Evolutionary conservation across 2,329 filamentous ascomycete genomes (phyloP).

Genomic region (Botryotinia narcissicola): DNA sequence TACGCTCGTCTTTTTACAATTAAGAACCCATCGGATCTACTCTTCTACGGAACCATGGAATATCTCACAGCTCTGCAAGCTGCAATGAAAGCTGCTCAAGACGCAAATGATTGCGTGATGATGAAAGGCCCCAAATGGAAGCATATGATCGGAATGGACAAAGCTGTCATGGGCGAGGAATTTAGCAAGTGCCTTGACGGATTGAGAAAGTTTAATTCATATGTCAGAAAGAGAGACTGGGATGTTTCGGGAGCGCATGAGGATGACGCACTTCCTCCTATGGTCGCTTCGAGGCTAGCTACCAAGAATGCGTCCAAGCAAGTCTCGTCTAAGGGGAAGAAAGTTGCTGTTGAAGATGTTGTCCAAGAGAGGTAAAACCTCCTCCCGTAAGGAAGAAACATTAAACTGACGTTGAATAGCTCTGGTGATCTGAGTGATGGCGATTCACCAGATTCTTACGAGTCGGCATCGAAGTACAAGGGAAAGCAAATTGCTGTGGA

Average conservation of each 20-base stretch:
- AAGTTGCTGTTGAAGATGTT: neutral
- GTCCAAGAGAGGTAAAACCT: neutral
- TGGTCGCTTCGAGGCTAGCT: too few species aligned
- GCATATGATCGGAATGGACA: neutral
- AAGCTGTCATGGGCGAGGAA: neutral
- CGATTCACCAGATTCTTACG: neutral
- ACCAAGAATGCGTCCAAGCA: neutral
- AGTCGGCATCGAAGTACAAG: neutral
- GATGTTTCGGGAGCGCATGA: neutral
- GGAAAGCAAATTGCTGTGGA: neutral
- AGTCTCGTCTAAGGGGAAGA: neutral
- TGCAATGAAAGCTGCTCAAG: neutral
- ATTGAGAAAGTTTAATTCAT: slow-evolving; percentile 11
- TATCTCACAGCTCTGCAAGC: slow-evolving; percentile 6
- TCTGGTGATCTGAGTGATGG: neutral
- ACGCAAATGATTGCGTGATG: slow-evolving; percentile 2
- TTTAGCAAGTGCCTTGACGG: neutral
- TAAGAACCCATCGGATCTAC: neutral
- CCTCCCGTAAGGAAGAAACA: neutral
- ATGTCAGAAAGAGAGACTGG: slow-evolving; percentile 16
- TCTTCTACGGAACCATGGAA: slow-evolving; percentile 1
- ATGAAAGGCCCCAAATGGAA: neutral
- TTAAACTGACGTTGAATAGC: slow-evolving; percentile 1
- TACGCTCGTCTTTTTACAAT: slow-evolving; percentile 5
- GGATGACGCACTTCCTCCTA: neutral